Percentiles rank a stretch among this genome's conserved stretches.
phyloP scores from a whole-genome alignment of 768 basidiomycete genomes.

The Russula griseocarnosa region DNA sequence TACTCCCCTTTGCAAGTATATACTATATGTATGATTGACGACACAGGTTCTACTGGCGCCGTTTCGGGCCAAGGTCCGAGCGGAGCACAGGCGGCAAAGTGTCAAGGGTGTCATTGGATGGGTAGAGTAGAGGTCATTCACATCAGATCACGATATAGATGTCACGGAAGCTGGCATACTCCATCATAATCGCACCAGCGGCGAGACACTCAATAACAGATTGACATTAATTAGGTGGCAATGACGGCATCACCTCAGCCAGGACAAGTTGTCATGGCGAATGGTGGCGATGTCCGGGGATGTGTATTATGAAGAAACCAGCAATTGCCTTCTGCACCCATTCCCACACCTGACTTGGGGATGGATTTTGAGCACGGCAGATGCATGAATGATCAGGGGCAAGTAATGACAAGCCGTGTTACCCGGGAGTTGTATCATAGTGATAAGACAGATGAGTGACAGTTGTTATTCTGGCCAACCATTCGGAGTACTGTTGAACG shows the following conservation, averaged over 20 bases:
- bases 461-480: not conserved
- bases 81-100: not conserved
- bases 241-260: not conserved
- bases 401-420: not conserved
- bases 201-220: not conserved
- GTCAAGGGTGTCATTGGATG: not conserved
- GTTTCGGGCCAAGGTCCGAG: not conserved
- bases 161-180: too few species aligned
- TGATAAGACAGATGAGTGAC: not conserved
- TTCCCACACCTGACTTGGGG: not conserved
- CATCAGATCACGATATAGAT: not conserved
- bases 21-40: not conserved
- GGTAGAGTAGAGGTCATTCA: not conserved
- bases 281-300: not conserved
- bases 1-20: not conserved
- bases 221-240: not conserved
- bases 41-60: too few species aligned
- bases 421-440: not conserved
- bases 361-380: too few species aligned
- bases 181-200: not conserved
- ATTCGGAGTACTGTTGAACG: not conserved
- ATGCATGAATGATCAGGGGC: not conserved
- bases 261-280: not conserved
- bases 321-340: not conserved
- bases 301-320: not conserved